Conservation (phyloP, 495 filamentous ascomycete species). For the Cercophora newfieldiana region DNA sequence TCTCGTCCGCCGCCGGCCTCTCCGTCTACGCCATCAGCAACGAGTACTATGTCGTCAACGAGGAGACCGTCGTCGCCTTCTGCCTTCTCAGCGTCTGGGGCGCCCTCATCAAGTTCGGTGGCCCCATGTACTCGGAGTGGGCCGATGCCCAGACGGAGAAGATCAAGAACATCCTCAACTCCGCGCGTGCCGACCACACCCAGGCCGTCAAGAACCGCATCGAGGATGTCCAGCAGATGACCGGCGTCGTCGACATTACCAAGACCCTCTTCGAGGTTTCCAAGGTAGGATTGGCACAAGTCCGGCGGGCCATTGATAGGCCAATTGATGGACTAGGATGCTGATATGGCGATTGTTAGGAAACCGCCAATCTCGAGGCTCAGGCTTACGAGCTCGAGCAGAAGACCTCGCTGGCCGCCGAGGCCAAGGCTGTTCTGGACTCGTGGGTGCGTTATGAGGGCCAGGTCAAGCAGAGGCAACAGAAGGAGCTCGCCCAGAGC, state of each 20-base stretch:
- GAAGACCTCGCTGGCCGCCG: constrained; percentile 79
- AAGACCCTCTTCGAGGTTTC: constrained; percentile 97
- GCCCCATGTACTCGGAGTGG: constrained; percentile 90
- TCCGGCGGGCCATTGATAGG: background rate
- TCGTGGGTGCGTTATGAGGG: constrained; percentile 98
- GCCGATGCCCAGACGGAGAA: constrained; percentile 81
- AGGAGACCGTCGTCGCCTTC: constrained; percentile 91
- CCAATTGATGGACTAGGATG: background rate
- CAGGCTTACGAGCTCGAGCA: constrained; percentile 97
- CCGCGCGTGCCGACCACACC: constrained; percentile 90
- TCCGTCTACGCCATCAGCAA: constrained; percentile 96
- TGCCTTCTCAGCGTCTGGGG: constrained; percentile 86
- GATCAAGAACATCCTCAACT: constrained; percentile 90
- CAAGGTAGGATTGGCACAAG: constrained; percentile 61
- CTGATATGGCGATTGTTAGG: constrained; percentile 54
- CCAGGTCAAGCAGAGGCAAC: constrained; percentile 97
- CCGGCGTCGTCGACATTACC: constrained; percentile 90
- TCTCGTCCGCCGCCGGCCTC: constrained; percentile 87
- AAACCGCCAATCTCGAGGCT: constrained; percentile 94
- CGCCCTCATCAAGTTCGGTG: constrained; percentile 85
- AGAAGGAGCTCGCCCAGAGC: constrained; percentile 88
- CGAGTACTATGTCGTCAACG: constrained; percentile 98
- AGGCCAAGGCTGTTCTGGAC: constrained; percentile 94
- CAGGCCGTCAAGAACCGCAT: constrained; percentile 91
- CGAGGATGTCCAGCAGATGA: constrained; percentile 88